These are phyloP conservation scores for Neurospora sp. DNA, from an alignment of 2,329 filamentous ascomycete species.

Conservation along the genomic window DNA sequence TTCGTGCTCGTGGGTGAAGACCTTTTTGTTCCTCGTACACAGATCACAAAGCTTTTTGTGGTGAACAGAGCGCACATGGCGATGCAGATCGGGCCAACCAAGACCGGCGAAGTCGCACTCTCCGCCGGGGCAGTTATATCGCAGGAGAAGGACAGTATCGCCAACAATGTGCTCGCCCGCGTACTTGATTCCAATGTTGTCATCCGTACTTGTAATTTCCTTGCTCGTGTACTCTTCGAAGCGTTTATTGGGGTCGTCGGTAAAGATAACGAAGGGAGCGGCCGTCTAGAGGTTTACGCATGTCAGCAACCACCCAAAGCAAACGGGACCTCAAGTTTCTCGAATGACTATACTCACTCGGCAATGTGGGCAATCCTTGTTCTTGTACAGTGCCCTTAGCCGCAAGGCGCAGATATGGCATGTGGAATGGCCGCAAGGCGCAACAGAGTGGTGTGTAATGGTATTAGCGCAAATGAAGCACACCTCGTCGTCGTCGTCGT, in stretches of 20 bases:
- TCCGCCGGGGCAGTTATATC: constrained; percentile 88
- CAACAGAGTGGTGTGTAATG: constrained; percentile 76
- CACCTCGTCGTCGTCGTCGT: constrained; percentile 58
- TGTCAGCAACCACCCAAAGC: neutral
- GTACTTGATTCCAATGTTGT: constrained; percentile 85
- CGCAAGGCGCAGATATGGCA: constrained; percentile 93
- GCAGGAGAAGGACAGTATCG: constrained; percentile 76
- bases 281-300: constrained; percentile 34
- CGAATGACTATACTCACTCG: constrained; percentile 46
- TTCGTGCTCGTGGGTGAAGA: constrained; percentile 96
- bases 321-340: neutral
- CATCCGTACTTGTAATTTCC: constrained; percentile 71
- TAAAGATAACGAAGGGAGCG: constrained; percentile 83
- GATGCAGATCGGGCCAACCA: constrained; percentile 44
- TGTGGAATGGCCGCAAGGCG: constrained; percentile 91
- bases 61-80: constrained; percentile 76
- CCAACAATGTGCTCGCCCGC: constrained; percentile 81
- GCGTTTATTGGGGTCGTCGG: constrained; percentile 68
- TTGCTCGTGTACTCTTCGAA: constrained; percentile 70
- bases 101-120: constrained; percentile 74
- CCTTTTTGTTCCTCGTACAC: constrained; percentile 88
- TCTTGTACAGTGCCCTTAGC: constrained; percentile 90
- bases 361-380: constrained; percentile 92
- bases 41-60: constrained; percentile 85
- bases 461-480: constrained; percentile 97